Evolutionary conservation across 2,329 filamentous ascomycete genomes (phyloP).

Genomic region (Endoconidiophora laricicola): DNA sequence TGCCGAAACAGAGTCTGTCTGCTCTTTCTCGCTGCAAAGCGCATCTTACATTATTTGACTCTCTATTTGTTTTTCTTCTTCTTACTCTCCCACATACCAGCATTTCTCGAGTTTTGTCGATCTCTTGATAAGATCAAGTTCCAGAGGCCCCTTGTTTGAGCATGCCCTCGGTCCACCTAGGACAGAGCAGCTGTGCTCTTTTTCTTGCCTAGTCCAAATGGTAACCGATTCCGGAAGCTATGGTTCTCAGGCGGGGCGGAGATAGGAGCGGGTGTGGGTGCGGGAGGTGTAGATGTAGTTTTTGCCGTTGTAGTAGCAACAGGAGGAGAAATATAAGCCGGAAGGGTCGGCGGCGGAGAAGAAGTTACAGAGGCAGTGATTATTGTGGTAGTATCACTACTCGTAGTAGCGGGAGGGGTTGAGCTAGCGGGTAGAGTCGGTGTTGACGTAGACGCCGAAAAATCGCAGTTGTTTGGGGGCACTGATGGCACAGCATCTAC

Average conservation of each 20-base stretch:
- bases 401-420: not conserved
- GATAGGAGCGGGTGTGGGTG: no score
- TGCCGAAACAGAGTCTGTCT: no score
- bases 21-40: no score
- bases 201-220: conserved; percentile 43
- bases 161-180: conserved; percentile 10
- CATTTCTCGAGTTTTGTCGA: no score
- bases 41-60: no score
- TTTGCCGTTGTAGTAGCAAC: conserved; percentile 1
- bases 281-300: conserved; percentile 6
- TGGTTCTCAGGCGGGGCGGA: not conserved
- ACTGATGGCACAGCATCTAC: not conserved
- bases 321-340: not conserved
- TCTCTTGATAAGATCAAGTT: not conserved
- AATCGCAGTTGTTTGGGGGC: not conserved
- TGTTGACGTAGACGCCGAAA: not conserved
- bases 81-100: not conserved
- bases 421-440: not conserved
- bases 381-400: not conserved
- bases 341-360: not conserved
- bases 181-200: conserved; percentile 33
- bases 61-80: no score
- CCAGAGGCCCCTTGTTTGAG: not conserved
- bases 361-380: not conserved
- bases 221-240: conserved; percentile 39